phyloP scores from a whole-genome alignment of 805 yeast species.

The Torulaspora gathmanii region DNA sequence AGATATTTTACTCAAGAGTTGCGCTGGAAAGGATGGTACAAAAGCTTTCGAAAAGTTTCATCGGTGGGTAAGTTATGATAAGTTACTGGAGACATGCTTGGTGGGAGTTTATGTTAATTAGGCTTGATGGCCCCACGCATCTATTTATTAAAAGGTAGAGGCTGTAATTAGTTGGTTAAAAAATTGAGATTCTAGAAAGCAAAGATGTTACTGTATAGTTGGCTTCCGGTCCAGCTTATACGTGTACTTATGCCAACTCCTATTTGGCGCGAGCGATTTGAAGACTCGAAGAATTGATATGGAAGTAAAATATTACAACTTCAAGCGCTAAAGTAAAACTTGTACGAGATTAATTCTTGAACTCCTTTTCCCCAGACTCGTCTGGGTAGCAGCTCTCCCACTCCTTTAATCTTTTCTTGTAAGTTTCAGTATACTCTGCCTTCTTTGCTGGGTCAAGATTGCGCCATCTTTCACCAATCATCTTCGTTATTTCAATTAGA shows the following conservation, averaged over 20 bases:
- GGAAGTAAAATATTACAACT: neutral
- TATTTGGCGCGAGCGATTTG: neutral
- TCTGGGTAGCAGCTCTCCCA: conserved; percentile 39
- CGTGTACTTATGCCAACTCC: neutral
- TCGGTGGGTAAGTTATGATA: conserved; percentile 78
- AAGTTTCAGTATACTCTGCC: conserved; percentile 34
- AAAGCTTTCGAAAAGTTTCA: conserved; percentile 66
- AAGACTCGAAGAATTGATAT: neutral
- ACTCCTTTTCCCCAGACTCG: conserved; percentile 24
- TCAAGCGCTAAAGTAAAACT: neutral
- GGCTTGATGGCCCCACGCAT: neutral
- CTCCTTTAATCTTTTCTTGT: conserved; percentile 36
- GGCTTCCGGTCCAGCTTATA: neutral
- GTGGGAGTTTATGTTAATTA: conserved; percentile 49
- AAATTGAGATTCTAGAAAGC: neutral
- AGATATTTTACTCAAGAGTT: conserved; percentile 58
- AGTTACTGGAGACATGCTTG: conserved; percentile 71
- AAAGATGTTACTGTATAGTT: neutral
- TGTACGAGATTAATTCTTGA: conserved; percentile 4
- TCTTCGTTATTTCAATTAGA: conserved; percentile 34
- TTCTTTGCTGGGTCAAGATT: conserved; percentile 27
- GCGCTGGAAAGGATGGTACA: conserved; percentile 85
- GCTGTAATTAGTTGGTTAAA: neutral
- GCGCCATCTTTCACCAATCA: conserved; percentile 34
- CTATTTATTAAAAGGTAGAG: neutral